Evolutionary conservation across 371 early-diverging fungal genomes (phyloP).

Genomic region (Actinomortierella ambigua): DNA sequence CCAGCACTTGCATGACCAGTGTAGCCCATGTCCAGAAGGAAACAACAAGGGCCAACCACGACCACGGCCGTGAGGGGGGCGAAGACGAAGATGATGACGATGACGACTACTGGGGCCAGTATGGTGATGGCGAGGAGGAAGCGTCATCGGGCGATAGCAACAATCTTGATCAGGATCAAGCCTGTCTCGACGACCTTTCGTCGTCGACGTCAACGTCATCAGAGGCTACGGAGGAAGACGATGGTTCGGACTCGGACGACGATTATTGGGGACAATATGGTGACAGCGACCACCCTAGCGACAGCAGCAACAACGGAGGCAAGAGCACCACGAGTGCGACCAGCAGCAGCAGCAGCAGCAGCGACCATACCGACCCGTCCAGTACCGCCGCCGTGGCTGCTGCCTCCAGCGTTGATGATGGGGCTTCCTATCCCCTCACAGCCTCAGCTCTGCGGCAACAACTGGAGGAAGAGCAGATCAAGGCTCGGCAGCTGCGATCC

Average conservation of each 20-base stretch:
- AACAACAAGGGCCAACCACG: too few relatives aligned
- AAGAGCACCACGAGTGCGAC: conserved; percentile 15
- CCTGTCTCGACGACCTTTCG: too few relatives aligned
- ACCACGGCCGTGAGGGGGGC: background rate
- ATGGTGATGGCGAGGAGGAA: conserved; percentile 1
- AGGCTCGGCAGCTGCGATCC: too few relatives aligned
- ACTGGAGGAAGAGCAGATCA: too few relatives aligned
- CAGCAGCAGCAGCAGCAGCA: conserved; percentile 21
- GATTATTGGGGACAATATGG: conserved; percentile 45
- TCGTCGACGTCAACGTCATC: too few relatives aligned
- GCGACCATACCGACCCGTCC: too few relatives aligned
- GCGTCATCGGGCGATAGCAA: conserved; percentile 13
- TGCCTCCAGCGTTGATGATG: too few relatives aligned
- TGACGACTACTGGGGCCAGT: conserved; percentile 16
- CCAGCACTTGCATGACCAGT: too few relatives aligned
- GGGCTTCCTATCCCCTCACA: too few relatives aligned
- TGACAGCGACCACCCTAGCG: conserved; percentile 1
- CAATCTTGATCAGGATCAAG: background rate
- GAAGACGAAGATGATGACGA: conserved; percentile 17
- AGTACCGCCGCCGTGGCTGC: too few relatives aligned
- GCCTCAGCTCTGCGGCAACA: too few relatives aligned
- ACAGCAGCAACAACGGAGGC: background rate
- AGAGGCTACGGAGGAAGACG: background rate
- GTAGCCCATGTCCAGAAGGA: too few relatives aligned
- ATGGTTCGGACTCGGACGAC: conserved; percentile 14